Evolutionary conservation across 2,329 filamentous ascomycete genomes (phyloP).

Genomic region (Nemania sp.): DNA sequence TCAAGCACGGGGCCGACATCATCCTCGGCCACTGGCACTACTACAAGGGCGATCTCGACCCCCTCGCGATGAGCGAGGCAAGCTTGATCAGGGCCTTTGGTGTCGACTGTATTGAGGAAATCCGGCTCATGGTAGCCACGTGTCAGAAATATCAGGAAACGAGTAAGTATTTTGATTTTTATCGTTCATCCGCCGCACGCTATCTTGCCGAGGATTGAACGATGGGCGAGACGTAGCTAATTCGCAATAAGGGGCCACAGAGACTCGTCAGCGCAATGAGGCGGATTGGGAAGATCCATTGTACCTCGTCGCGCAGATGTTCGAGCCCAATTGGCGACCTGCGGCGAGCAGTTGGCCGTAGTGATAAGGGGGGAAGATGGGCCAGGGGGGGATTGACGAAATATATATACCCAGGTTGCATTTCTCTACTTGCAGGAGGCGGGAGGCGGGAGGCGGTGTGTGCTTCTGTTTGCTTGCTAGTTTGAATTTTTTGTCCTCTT

Average conservation of each 20-base stretch:
- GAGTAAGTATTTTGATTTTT: constrained; percentile 40
- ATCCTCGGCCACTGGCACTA: constrained; percentile 65
- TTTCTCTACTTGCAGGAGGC: neutral
- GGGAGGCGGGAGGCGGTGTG: neutral
- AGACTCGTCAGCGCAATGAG: constrained; percentile 19
- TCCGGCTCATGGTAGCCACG: constrained; percentile 51
- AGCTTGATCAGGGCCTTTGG: constrained; percentile 45
- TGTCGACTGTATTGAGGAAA: constrained; percentile 51
- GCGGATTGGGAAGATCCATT: constrained; percentile 53
- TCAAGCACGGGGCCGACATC: constrained; percentile 61
- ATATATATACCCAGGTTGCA: neutral
- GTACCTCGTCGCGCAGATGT: constrained; percentile 62
- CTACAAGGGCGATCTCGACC: constrained; percentile 56
- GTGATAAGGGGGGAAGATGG: neutral
- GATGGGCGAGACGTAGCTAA: neutral
- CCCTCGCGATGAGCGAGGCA: constrained; percentile 45
- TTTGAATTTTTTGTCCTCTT: neutral
- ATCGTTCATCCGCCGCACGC: neutral
- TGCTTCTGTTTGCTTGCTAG: neutral
- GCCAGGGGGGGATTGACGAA: neutral
- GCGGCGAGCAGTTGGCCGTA: constrained; percentile 39
- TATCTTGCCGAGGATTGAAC: neutral
- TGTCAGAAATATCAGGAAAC: constrained; percentile 43
- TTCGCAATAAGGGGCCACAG: neutral
- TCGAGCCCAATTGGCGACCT: constrained; percentile 56